Base-by-base conservation (phyloP, 1,284 basidiomycete genomes). In the Microstroma glucosiphilum region DNA sequence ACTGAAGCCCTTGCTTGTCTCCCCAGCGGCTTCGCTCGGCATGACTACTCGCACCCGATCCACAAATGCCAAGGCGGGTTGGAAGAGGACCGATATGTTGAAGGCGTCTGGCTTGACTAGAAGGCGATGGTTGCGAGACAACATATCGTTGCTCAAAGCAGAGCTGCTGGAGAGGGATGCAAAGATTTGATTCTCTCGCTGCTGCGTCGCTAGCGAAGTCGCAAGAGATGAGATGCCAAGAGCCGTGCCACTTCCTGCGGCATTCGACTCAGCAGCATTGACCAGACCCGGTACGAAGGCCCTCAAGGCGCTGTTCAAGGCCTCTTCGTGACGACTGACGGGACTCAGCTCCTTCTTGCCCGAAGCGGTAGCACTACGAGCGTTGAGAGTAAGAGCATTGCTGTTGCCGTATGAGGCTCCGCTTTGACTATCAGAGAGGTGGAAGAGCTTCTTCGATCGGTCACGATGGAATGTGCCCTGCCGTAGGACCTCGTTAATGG, bases 231-330 rank as follows among this genome's bases (percentile, higher is more conserved):
- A 48, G 43, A 48, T 21, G 15, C 43, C 43, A 6, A 48, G 43
- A 6, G 43, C 13, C 13, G 56, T 57, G 23, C 40, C 23, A 11
- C 57, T 46, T 2, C 49, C 17, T n/a, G 56, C 48, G 9, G 46
- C 61, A 1, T 13, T 59, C 0, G 43, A 30, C 19, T 77, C 75
- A 40, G 64, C 41, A 25, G 65, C 64, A 40, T 64, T 67, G 6
- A 93, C 92, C 53, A 99, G 84, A 9, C 96, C 96, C 0, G 96
- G 96, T 70, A 98, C 92, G 0, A 90, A 93, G 23, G 91, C 87
- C 72, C 88, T 89, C 43, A 99, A 83, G 2, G 91, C 86, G 58
- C 86, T 85, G 43, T 88, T 90, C 19, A 99, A 85, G 57, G 89
- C 88, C 61, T 96, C 89, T 80, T 97, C 92, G 70, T 93, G 86